A percentile compares a stretch with the other conserved stretches of the same genome.
These are phyloP conservation scores for Nemania serpens DNA, from an alignment of 2,329 filamentous ascomycete genomes.

Conservation along the genomic window DNA sequence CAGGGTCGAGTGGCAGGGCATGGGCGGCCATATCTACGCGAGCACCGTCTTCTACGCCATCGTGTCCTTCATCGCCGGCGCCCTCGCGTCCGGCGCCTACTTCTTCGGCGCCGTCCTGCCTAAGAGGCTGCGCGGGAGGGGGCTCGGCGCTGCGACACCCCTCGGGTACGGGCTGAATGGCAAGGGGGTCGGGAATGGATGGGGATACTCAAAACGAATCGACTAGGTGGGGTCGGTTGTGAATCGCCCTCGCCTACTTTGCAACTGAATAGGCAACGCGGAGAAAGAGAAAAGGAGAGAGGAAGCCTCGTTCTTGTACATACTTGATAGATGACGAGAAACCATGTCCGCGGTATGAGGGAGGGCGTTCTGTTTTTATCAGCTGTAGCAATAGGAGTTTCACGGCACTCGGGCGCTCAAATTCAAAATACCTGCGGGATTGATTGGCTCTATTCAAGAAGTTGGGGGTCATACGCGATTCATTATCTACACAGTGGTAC, in stretches of 20 bases:
- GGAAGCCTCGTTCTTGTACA: slow-evolving; percentile 22
- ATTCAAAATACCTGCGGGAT: slow-evolving; percentile 21
- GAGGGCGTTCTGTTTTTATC: not conserved
- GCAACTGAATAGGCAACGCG: not conserved
- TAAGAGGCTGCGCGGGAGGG: slow-evolving; percentile 53
- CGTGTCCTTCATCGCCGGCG: slow-evolving; percentile 62
- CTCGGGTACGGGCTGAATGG: slow-evolving; percentile 58
- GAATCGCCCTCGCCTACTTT: not conserved
- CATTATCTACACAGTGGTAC: slow-evolving; percentile 5
- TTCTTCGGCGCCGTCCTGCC: slow-evolving; percentile 66
- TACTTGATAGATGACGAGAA: slow-evolving; percentile 27
- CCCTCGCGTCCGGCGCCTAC: slow-evolving; percentile 59
- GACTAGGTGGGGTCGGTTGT: slow-evolving; percentile 42
- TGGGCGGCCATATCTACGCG: slow-evolving; percentile 67
- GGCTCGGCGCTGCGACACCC: slow-evolving; percentile 62
- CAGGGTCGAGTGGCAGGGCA: slow-evolving; percentile 66
- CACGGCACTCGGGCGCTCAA: slow-evolving; percentile 24
- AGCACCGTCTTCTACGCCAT: slow-evolving; percentile 67
- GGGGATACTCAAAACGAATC: slow-evolving; percentile 62
- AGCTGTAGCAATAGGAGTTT: slow-evolving; percentile 29
- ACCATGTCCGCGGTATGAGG: slow-evolving; percentile 18
- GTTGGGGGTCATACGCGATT: not conserved
- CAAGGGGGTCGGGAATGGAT: slow-evolving; percentile 58
- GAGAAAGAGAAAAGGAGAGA: not conserved
- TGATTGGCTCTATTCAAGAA: slow-evolving; percentile 7